Base-by-base conservation (phyloP, 345 rosid genomes). In the Populus alba region DNA sequence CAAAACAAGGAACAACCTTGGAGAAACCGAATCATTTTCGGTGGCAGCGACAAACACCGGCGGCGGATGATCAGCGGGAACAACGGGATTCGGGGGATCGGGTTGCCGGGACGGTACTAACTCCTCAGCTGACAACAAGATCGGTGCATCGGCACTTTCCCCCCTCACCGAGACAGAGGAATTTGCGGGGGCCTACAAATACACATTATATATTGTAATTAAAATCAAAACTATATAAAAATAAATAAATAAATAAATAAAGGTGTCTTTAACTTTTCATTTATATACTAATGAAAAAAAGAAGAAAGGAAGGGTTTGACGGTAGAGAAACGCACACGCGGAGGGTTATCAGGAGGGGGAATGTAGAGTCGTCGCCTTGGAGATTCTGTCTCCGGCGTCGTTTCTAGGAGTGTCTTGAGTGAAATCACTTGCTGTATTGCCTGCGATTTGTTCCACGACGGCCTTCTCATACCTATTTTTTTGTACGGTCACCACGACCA, bases 381-480 rank as follows among this genome's bases (percentile, higher is more conserved):
- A 59, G 79, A 75, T 45, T 81, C 85, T 0, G 80, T 71, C 77
- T 81, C 87, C 49, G 83, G 51, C 73, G 84, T 51, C 53, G 87
- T 55, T 75, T 87, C 90, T 2, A 85, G 79, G 5, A 87, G 85
- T 43, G 79, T 72, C 77, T 85, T 87, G 49, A 87, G 85, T 16
- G 85, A 85, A 84, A 87, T 81, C 70, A 87, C 88, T 79, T 87
- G 90, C 87, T 87, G 90, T 73, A 87, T 83, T 71, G 88, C 88
- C 84, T 87, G 90, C 78, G 90, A 87, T 81, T 87, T 87, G 85
- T 87, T 87, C 90, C 90, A 87, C 71, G 90, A 87, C 33, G 90
- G 90, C 70, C 85, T 80, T 71, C 90, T 81, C 90, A 87, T 87
- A 57, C 90, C 90, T 87, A 79, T 62, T n/a, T 39, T 16, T 18